These are phyloP conservation scores for Fusarium sp. DNA, from an alignment of 2,329 filamentous ascomycete genomes.

Conservation along the genomic window DNA sequence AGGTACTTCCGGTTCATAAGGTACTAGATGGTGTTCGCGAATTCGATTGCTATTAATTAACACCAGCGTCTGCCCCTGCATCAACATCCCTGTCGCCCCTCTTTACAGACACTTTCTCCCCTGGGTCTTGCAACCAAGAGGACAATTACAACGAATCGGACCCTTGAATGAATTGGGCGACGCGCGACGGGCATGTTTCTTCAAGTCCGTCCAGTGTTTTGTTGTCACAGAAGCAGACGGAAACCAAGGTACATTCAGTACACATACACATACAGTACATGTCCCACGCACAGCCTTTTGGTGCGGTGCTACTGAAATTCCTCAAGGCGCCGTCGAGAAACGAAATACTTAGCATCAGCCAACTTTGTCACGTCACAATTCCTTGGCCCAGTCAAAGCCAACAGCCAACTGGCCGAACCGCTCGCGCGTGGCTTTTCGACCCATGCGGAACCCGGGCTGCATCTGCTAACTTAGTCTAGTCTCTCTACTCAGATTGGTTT, in stretches of 20 bases:
- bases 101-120: slow-evolving; percentile 28
- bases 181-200: slow-evolving; percentile 27
- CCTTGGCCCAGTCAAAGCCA: slow-evolving; percentile 40
- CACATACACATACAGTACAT: neutral
- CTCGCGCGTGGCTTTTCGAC: slow-evolving; percentile 45
- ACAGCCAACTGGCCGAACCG: slow-evolving; percentile 39
- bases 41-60: slow-evolving; percentile 31
- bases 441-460: slow-evolving; percentile 44
- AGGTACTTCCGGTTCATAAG: slow-evolving; percentile 10
- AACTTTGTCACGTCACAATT: slow-evolving; percentile 50
- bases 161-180: slow-evolving; percentile 23
- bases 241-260: neutral
- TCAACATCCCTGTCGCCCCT: slow-evolving; percentile 43
- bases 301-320: slow-evolving; percentile 38
- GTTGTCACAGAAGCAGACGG: too few species aligned
- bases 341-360: slow-evolving; percentile 38
- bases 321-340: slow-evolving; percentile 37
- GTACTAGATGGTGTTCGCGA: slow-evolving; percentile 23
- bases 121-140: slow-evolving; percentile 12
- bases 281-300: neutral
- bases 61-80: slow-evolving; percentile 45
- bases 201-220: neutral
- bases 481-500: slow-evolving; percentile 40
- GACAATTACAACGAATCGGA: slow-evolving; percentile 22
- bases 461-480: slow-evolving; percentile 34